Evolutionary conservation across 2,329 filamentous ascomycete species (phyloP).

Genomic region (Colletotrichum eleusines): DNA sequence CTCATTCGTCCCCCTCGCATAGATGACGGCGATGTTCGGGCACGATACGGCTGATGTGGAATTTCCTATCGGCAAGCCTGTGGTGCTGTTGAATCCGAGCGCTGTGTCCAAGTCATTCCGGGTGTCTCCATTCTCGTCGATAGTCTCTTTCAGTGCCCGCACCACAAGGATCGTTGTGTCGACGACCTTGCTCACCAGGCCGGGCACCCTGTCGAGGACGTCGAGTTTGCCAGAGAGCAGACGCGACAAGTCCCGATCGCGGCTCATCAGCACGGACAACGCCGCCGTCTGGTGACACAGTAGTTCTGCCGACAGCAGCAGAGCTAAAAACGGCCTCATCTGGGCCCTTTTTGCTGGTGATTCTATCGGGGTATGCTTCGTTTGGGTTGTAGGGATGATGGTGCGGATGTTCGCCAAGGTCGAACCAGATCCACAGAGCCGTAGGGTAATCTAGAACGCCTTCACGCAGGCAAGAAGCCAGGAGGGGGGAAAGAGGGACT

Average conservation of each 20-base stretch:
- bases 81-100: constrained; percentile 30
- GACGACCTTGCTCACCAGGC: constrained; percentile 30
- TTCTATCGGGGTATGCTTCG: not conserved
- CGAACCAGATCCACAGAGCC: constrained; percentile 17
- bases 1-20: constrained; percentile 41
- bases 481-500: not conserved
- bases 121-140: constrained; percentile 36
- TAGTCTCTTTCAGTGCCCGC: constrained; percentile 35
- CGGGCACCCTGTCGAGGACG: constrained; percentile 33
- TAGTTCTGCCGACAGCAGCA: constrained; percentile 27
- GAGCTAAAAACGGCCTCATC: constrained; percentile 26
- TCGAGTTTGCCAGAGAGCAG: constrained; percentile 32
- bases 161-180: constrained; percentile 39
- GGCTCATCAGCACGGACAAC: constrained; percentile 17
- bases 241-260: constrained; percentile 29
- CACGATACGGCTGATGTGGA: constrained; percentile 21
- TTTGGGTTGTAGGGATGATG: not conserved
- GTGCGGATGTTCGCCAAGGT: not conserved
- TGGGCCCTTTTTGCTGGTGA: not conserved
- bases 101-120: constrained; percentile 35
- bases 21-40: constrained; percentile 40
- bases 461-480: not conserved
- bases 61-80: constrained; percentile 17
- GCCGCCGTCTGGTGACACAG: constrained; percentile 21
- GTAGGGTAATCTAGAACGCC: constrained; percentile 1